Evolutionary conservation across 495 filamentous ascomycete genomes (phyloP).

Genomic region (Podospora pseudopauciseta): DNA sequence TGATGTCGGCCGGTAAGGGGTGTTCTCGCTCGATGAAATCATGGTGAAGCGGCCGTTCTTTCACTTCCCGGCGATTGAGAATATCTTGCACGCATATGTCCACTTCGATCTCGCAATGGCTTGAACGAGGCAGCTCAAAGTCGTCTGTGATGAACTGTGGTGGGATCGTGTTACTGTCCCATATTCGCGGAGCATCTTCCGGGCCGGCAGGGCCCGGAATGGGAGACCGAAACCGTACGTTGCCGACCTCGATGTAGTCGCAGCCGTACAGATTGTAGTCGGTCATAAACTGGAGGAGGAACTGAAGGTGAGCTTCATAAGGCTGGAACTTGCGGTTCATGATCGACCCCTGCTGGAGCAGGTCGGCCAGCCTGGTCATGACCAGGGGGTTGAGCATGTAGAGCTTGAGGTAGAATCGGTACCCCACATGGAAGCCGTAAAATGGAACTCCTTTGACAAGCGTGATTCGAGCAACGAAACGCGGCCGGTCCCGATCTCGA

Average conservation of each 20-base stretch:
- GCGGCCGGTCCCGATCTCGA: conserved; percentile 59
- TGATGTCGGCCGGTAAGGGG: conserved; percentile 62
- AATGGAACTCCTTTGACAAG: conserved; percentile 92
- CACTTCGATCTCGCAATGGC: conserved; percentile 82
- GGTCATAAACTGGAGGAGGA: conserved; percentile 92
- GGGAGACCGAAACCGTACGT: conserved; percentile 67
- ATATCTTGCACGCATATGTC: conserved; percentile 90
- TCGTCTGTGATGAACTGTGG: conserved; percentile 55
- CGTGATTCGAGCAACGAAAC: conserved; percentile 83
- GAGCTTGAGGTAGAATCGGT: conserved; percentile 86
- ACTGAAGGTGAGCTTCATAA: conserved; percentile 90
- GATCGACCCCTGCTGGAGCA: conserved; percentile 80
- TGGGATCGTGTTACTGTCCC: conserved; percentile 68
- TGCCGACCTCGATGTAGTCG: conserved; percentile 62
- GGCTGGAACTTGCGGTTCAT: conserved; percentile 82
- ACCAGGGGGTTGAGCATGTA: conserved; percentile 83
- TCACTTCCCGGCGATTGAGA: conserved; percentile 70
- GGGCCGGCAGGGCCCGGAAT: conserved; percentile 63
- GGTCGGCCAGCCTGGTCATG: conserved; percentile 77
- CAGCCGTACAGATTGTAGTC: conserved; percentile 97
- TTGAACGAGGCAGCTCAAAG: conserved; percentile 64
- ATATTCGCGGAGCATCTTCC: conserved; percentile 57
- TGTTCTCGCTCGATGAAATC: conserved; percentile 77
- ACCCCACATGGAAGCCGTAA: conserved; percentile 92
- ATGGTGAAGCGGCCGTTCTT: conserved; percentile 73